Conservation (phyloP, 495 filamentous ascomycete genomes). For the Tuber borchii region DNA sequence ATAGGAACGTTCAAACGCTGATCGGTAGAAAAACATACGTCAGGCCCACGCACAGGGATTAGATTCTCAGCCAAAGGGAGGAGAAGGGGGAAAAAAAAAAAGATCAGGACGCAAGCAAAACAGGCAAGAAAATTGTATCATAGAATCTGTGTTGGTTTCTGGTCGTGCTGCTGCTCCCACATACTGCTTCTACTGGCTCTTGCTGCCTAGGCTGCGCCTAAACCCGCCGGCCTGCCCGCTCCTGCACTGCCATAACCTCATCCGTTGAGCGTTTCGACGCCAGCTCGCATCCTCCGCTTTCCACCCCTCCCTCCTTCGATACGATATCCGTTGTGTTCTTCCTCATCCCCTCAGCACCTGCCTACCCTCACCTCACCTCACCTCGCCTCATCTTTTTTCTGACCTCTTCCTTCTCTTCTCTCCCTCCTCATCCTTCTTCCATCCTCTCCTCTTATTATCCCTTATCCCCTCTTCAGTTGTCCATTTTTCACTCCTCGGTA, state of each 20-base stretch:
- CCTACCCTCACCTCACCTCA: background rate
- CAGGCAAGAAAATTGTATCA: background rate
- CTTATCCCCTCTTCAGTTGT: background rate
- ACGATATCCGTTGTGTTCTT: background rate
- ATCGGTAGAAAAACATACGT: slow-evolving; percentile 5
- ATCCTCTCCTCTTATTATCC: background rate
- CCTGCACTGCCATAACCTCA: slow-evolving; percentile 1
- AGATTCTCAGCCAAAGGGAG: background rate
- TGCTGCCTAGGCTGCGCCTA: background rate
- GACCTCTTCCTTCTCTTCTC: background rate
- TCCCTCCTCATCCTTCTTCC: background rate
- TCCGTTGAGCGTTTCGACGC: background rate
- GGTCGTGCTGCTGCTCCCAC: background rate
- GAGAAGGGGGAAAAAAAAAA: background rate
- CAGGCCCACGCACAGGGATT: background rate
- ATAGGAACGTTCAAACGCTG: background rate
- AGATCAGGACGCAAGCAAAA: background rate
- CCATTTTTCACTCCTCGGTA: background rate
- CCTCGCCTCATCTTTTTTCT: background rate
- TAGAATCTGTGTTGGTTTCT: background rate
- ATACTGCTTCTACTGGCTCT: background rate
- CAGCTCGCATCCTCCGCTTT: background rate
- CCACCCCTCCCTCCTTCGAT: background rate
- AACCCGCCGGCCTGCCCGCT: slow-evolving; percentile 2
- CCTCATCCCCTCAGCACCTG: background rate